Evolutionary conservation across 345 rosid genomes (phyloP), one percentile per base, ranked within the genome.

Genomic region (Fremontodendron californicum): DNA sequence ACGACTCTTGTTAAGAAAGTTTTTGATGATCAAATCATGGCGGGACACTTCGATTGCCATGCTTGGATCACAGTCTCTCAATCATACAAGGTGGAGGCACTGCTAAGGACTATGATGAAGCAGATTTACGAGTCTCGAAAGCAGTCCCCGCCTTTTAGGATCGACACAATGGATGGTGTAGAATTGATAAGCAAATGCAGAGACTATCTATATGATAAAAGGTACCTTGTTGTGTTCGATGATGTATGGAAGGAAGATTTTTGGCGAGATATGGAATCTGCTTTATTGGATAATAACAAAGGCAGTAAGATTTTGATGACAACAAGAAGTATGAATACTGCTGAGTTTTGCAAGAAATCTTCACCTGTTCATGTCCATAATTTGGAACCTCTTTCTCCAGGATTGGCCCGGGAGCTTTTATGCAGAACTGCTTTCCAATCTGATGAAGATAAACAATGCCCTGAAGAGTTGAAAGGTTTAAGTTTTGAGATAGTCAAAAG

Each of bases 161-260:
- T 33, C 1, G 25, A 7, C 10, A 1, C 29, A 18, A 74, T 78
- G 84, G 74, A 71, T 4, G 71, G 69, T 45, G 42, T 0, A 15
- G 18, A 13, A 4, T 55, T 81, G 39, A 73, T 81, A 4, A 29
- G 7, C 18, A 11, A 37, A 18, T 45, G 63, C 31, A 74, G 79
- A 43, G 61, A 33, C 19, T 72, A 62, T 49, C 18, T 78, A 6
- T 9, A 45, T n/a, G 52, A 43, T 12, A 39, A 78, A 31, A 67
- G 76, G 76, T 82, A 75, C 31, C 9, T 78, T 6, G 19, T 78
- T 13, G 73, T 78, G 40, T 61, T 78, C 5, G 78, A 81, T 52
- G 81, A 75, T 71, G 70, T 82, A 0, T 78, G 81, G 81, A 54
- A 33, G 12, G 25, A 40, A 13, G 54, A 62, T 1, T 78, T 81